Conservation (phyloP, 345 rosid species). For the Eucalyptus marginata region DNA sequence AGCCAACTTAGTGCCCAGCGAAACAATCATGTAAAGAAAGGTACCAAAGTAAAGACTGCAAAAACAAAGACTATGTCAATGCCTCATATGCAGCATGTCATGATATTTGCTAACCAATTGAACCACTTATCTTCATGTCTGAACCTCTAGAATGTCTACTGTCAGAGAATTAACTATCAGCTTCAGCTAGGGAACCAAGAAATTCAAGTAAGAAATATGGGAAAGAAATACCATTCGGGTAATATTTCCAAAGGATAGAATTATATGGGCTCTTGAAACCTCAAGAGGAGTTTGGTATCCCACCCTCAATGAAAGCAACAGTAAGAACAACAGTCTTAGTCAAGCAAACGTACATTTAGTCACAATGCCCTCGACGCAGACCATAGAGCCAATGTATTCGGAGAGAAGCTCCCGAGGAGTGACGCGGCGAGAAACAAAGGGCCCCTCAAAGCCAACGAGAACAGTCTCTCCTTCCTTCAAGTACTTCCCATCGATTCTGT, state of each 20-base stretch:
- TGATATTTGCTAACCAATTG: background rate
- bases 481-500: slow-evolving; percentile 54
- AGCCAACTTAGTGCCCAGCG: background rate
- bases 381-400: slow-evolving; percentile 90
- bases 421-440: slow-evolving; percentile 88
- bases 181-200: background rate
- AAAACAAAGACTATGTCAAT: background rate
- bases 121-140: background rate
- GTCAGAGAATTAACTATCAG: background rate
- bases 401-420: slow-evolving; percentile 96
- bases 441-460: slow-evolving; percentile 90
- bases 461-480: slow-evolving; percentile 82
- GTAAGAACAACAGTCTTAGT: background rate
- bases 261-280: background rate
- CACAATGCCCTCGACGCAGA: slow-evolving; percentile 89
- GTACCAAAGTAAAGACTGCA: background rate
- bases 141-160: background rate
- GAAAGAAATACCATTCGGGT: background rate
- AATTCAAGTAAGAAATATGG: background rate
- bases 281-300: background rate
- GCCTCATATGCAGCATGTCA: background rate
- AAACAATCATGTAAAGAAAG: background rate
- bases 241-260: background rate
- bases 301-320: background rate
- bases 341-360: slow-evolving; percentile 58